A percentile compares a stretch with the other conserved stretches of the same genome.
Evolutionary conservation across 139 green algal genomes (phyloP).

Genomic region (Micromonas pusilla): DNA sequence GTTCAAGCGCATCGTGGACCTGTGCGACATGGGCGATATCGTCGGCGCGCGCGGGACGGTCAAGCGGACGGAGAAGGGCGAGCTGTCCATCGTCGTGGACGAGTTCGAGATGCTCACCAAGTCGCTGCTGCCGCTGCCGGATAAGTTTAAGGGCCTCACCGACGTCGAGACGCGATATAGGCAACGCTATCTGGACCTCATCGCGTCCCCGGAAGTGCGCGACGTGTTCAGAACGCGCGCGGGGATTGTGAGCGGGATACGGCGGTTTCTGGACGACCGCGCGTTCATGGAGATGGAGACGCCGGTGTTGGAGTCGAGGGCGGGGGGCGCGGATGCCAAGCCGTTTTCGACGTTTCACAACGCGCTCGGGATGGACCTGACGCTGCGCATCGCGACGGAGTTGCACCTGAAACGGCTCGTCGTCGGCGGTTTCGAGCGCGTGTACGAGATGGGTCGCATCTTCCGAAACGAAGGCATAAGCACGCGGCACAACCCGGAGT

Average conservation of each 20-base stretch:
- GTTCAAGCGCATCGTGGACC: slow-evolving; percentile 44
- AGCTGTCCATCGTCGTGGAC: slow-evolving; percentile 47
- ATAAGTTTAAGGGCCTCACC: slow-evolving; percentile 95
- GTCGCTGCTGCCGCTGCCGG: slow-evolving; percentile 84
- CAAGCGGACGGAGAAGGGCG: slow-evolving; percentile 90
- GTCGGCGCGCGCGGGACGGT: slow-evolving; percentile 65
- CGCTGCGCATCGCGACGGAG: slow-evolving; percentile 95
- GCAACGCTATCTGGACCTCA: slow-evolving; percentile 90
- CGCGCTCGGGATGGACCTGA: slow-evolving; percentile 68
- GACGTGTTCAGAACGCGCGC: slow-evolving; percentile 71
- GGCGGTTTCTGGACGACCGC: slow-evolving; percentile 69
- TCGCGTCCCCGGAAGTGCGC: slow-evolving; percentile 74
- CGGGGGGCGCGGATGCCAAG: slow-evolving; percentile 87
- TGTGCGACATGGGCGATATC: slow-evolving; percentile 87
- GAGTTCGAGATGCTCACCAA: slow-evolving; percentile 82
- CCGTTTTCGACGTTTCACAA: slow-evolving; percentile 97
- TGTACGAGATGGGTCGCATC: slow-evolving; percentile 94
- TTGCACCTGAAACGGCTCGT: slow-evolving; percentile 93
- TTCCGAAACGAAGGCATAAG: slow-evolving; percentile 97
- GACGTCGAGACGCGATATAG: slow-evolving; percentile 94
- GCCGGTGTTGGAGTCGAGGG: slow-evolving; percentile 53
- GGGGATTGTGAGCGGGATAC: slow-evolving; percentile 62
- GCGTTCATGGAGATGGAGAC: slow-evolving; percentile 69
- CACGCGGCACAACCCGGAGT: slow-evolving; percentile 95
- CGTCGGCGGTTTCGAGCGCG: slow-evolving; percentile 80